Percentiles rank a stretch among this genome's conserved stretches.
These are phyloP conservation scores for Mortierella polycephala DNA, from an alignment of 371 early-diverging fungal genomes.

Conservation along the genomic window DNA sequence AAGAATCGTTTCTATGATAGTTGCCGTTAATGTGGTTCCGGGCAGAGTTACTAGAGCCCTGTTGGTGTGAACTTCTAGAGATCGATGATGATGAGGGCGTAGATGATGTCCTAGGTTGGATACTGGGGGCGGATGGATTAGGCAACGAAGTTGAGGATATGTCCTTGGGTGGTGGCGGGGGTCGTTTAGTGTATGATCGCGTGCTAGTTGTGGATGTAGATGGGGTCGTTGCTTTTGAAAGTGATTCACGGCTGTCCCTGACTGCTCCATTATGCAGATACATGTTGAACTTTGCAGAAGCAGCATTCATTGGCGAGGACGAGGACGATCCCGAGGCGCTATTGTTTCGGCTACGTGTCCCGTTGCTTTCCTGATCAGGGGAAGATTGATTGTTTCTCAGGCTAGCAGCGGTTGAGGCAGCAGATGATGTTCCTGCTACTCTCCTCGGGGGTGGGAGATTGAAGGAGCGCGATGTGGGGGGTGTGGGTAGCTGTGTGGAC, in stretches of 20 bases:
- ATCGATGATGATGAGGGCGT: not conserved
- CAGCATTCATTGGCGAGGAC: constrained; percentile 17
- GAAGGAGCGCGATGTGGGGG: constrained; percentile 17
- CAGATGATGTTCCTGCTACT: constrained; percentile 1
- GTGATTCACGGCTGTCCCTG: constrained; percentile 30
- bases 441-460: constrained; percentile 11
- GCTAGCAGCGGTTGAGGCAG: not conserved
- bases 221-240: constrained; percentile 13
- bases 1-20: constrained; percentile 5
- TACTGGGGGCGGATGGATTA: not conserved
- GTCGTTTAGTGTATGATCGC: constrained; percentile 30
- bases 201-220: constrained; percentile 2
- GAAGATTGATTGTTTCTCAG: not conserved
- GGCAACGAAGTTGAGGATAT: not conserved
- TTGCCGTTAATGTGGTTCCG: not conserved
- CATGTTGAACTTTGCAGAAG: constrained; percentile 31
- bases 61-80: constrained; percentile 2
- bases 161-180: constrained; percentile 30
- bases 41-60: not conserved
- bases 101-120: not conserved
- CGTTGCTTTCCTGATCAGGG: not conserved
- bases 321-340: constrained; percentile 7
- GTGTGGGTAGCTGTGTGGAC: constrained; percentile 18
- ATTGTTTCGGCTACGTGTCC: constrained; percentile 9
- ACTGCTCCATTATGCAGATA: constrained; percentile 17